Percentiles rank a stretch among this genome's conserved stretches.
Conservation (phyloP, 2,329 filamentous ascomycete genomes). For the Colletotrichum lupini region DNA sequence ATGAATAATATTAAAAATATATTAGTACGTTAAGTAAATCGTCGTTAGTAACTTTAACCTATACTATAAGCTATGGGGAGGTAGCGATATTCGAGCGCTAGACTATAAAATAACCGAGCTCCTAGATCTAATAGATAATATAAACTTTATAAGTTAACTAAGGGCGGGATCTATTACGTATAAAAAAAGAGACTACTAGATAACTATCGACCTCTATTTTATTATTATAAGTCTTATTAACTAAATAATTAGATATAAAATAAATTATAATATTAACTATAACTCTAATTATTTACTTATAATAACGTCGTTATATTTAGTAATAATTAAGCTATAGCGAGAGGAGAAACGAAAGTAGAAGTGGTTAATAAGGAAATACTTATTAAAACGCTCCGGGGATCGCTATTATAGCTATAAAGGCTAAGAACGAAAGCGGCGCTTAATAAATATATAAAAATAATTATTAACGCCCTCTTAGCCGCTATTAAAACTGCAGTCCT, state of each 20-base stretch:
- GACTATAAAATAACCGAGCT: no score
- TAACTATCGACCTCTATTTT: background rate
- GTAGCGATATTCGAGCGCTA: no score
- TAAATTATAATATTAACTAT: background rate
- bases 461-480: no score
- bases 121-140: no score
- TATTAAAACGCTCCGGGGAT: background rate
- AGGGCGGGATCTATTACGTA: no score
- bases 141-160: no score
- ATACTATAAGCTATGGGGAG: conserved; percentile 1
- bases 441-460: no score
- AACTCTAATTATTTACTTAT: conserved; percentile 7
- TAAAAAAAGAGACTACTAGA: background rate
- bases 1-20: background rate
- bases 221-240: background rate
- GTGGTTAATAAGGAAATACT: background rate
- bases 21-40: background rate
- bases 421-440: background rate
- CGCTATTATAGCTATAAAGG: background rate
- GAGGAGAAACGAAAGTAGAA: background rate
- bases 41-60: background rate
- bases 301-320: background rate
- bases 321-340: background rate
- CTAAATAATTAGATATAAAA: background rate
- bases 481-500: no score